Evolutionary conservation across 2,329 filamentous ascomycete species (phyloP), one percentile per base, ranked within the genome.

Genomic region (Diplodia corticola): DNA sequence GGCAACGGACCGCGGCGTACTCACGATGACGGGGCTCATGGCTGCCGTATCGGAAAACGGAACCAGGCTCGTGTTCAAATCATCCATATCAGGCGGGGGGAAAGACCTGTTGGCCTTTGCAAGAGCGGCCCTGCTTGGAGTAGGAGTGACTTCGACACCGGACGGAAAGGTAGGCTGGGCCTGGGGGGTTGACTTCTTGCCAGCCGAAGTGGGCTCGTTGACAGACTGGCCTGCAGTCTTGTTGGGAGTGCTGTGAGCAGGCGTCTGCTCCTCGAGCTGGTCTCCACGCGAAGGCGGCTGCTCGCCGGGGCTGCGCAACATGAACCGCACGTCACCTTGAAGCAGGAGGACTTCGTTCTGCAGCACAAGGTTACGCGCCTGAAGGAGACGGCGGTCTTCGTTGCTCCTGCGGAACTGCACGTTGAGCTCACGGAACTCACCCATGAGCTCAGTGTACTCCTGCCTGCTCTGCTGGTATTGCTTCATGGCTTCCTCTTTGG

Each of bases 331-430:
- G 26, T 60, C 37, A 15, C 53, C 53, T 26, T 60, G 37, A 5
- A 60, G 35, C 17, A 46, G 24, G 6, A 60, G 37, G 37, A 60
- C 26, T 9, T 60, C 55, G 22, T 46, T 60, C 55, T 60, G 37
- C 17, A 60, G 24, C 15, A n/a, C 4, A 9, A 30, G 12, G 9
- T 30, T 60, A 20, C 15, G 37, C 15, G n/a, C 3, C 37, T 60
- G 55, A 12, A 48, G 37, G 2, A 60, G 22, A 40, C 55, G 55
- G 37, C 55, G 55, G 2, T 60, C 55, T 13, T 60, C 40, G 33
- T 26, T 44, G 22, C 20, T n/a, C 30, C 1, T 37, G 22, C 30
- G 53, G 30, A 55, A 40, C 6, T 33, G 33, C 7, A 26, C 33
- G 4, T 24, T 24, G 20, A 40, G 5, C 13, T 5, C 15, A 15